Percentiles rank a stretch among this genome's conserved stretches.
Evolutionary conservation across 352 stramenopile genomes (phyloP).

Genomic region (Pythium guiyangense): DNA sequence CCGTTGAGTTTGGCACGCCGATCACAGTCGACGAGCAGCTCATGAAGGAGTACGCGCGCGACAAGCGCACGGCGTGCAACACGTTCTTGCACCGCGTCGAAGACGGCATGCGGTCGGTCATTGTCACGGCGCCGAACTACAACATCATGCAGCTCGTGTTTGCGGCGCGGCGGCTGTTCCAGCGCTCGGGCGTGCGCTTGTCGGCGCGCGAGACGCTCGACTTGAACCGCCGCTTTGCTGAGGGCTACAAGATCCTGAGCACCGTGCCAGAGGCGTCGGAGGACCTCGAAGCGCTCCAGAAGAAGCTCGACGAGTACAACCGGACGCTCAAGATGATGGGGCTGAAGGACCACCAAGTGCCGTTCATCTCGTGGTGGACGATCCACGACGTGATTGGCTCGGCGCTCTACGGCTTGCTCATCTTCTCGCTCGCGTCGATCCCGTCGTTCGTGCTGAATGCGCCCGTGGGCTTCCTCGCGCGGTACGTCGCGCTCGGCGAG

Average conservation of each 20-base stretch:
- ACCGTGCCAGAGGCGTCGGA: constrained; percentile 51
- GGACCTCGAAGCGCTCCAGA: constrained; percentile 57
- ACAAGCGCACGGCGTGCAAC: constrained; percentile 83
- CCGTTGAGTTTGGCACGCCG: constrained; percentile 95
- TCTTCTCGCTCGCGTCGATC: constrained; percentile 88
- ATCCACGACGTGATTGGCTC: constrained; percentile 89
- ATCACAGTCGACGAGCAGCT: constrained; percentile 83
- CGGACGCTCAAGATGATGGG: constrained; percentile 83
- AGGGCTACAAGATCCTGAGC: constrained; percentile 85
- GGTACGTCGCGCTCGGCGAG: constrained; percentile 64
- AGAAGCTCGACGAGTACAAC: constrained; percentile 85
- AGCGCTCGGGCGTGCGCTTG: constrained; percentile 81
- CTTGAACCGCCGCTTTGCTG: constrained; percentile 89
- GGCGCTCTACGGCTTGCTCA: constrained; percentile 75
- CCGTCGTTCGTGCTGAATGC: constrained; percentile 90
- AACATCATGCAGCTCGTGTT: constrained; percentile 95
- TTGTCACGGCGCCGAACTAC: constrained; percentile 97
- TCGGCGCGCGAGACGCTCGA: constrained; percentile 90
- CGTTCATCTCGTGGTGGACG: constrained; percentile 83
- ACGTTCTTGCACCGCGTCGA: constrained; percentile 79
- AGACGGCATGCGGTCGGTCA: constrained; percentile 88
- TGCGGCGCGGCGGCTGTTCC: constrained; percentile 93
- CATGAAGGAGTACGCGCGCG: constrained; percentile 85
- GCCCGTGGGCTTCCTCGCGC: constrained; percentile 84
- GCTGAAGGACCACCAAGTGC: constrained; percentile 89